Evolutionary conservation across 1,284 basidiomycete genomes (phyloP), one percentile per base, ranked within the genome.

Genomic region (Fomitiporia mediterranea): DNA sequence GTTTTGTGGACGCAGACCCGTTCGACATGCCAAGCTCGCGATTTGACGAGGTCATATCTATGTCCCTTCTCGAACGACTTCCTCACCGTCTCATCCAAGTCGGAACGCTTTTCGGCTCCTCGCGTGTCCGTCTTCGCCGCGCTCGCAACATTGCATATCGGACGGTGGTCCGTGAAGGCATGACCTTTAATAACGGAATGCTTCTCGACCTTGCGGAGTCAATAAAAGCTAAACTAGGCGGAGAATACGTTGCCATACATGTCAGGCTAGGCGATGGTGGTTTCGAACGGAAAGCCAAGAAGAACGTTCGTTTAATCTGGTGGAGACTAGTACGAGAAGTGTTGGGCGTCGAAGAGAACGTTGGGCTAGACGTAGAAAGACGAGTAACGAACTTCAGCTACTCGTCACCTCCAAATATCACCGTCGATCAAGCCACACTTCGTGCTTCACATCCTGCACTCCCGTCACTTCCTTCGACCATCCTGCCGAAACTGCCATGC

Each of bases 41-140:
- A 58, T 89, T 79, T 67, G 58, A 61, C 7, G 68, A 75, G 44
- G 64, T 69, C 25, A 63, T 85, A 23, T 70, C 73, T 52, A 74
- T 85, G 37, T 63, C 69, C 13, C 65, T 73, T 0, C 72, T 84
- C 13, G 67, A 67, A 8, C 40, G 62, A 27, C 64, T 71, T 21
- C 62, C 68, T 0, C 71, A 79, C 52, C 76, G 74, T 0, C 74
- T 87, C 21, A 63, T 89, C 17, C 79, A 83, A 58, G 64, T 89
- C 9, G 86, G 86, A 5, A 81, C 83, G 0, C 74, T 89, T 2
- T 87, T 88, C 67, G 86, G 84, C 3, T 82, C 84, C 1, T 81
- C 82, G 2, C 78, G 87, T 4, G 70, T 89, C 3, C 75, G 77
- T 35, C 73, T 89, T 1, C 72, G 67, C 9, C 65, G 70, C 15